These are phyloP conservation scores for Krasilnikovozyma curviuscula DNA, from an alignment of 768 basidiomycete genomes.

Conservation along the genomic window DNA sequence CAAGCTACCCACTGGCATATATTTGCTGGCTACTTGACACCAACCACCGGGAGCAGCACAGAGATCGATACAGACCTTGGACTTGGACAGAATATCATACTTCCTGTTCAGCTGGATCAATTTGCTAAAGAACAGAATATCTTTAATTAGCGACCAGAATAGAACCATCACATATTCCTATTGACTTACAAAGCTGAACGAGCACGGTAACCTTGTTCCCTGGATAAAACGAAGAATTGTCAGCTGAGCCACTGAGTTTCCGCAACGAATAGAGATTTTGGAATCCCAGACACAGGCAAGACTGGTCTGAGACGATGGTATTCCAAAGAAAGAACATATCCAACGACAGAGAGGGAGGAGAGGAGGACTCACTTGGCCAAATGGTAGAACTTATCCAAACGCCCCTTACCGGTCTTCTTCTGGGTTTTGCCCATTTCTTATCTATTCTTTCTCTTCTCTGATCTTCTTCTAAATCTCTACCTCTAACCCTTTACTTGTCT, in stretches of 20 bases:
- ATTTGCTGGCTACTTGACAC: slow-evolving; percentile 95
- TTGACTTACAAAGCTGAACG: slow-evolving; percentile 60
- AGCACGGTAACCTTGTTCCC: slow-evolving; percentile 97
- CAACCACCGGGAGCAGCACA: slow-evolving; percentile 98
- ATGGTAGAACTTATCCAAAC: slow-evolving; percentile 1
- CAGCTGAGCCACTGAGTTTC: slow-evolving; percentile 35
- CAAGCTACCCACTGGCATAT: slow-evolving; percentile 80
- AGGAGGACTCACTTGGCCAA: slow-evolving; percentile 13
- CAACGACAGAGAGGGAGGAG: not conserved
- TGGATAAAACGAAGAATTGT: slow-evolving; percentile 24
- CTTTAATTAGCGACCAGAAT: not conserved
- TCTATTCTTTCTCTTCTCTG: too few species aligned
- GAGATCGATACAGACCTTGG: slow-evolving; percentile 83
- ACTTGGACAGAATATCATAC: slow-evolving; percentile 64
- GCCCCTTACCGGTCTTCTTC: slow-evolving; percentile 52
- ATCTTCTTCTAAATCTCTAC: too few species aligned
- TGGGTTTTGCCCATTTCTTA: slow-evolving; percentile 49
- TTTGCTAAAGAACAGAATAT: slow-evolving; percentile 34
- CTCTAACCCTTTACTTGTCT: too few species aligned
- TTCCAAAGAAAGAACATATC: not conserved
- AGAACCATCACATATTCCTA: too few species aligned
- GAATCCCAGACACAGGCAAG: slow-evolving; percentile 11
- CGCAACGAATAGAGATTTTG: slow-evolving; percentile 74
- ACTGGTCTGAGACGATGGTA: slow-evolving; percentile 8
- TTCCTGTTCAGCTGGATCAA: slow-evolving; percentile 97